Conservation (phyloP, 441 rosid species). For the Aquilaria agallochum region DNA sequence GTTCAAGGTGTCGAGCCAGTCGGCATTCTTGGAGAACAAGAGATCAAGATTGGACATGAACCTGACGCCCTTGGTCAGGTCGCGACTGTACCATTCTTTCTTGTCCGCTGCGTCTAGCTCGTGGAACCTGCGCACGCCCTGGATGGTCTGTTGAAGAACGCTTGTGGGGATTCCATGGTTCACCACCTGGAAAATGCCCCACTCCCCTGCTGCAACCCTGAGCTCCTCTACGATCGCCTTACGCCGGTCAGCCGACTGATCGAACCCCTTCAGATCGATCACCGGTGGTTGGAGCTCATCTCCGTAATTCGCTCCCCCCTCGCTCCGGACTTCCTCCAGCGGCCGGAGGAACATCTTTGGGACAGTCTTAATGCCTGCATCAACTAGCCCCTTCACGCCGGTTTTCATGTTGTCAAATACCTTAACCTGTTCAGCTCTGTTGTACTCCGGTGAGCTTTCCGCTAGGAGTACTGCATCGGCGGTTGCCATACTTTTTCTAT, state of each 20-base stretch:
- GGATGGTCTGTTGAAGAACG: conserved; percentile 21
- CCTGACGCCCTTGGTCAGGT: conserved; percentile 7
- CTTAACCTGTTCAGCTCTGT: conserved; percentile 12
- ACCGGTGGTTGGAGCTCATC: neutral
- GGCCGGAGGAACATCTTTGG: conserved; percentile 15
- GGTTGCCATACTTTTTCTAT: neutral
- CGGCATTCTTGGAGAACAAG: conserved; percentile 15
- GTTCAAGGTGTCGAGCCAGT: conserved; percentile 32
- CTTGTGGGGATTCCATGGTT: conserved; percentile 19
- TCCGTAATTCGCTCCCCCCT: neutral
- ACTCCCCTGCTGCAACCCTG: neutral
- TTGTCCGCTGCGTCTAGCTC: conserved; percentile 32
- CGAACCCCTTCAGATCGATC: neutral
- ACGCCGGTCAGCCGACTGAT: neutral
- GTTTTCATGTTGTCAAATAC: conserved; percentile 27
- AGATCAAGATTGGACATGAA: conserved; percentile 25
- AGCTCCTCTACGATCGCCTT: neutral
- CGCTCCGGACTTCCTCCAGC: neutral
- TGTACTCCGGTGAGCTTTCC: neutral
- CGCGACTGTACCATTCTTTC: conserved; percentile 23
- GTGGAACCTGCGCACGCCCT: conserved; percentile 17
- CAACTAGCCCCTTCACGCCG: conserved; percentile 38
- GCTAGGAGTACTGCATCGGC: neutral
- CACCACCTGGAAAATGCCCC: conserved; percentile 3
- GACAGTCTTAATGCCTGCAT: conserved; percentile 20